Evolutionary conservation across 2,329 filamentous ascomycete genomes (phyloP).

Genomic region (Alternaria metachromatica): DNA sequence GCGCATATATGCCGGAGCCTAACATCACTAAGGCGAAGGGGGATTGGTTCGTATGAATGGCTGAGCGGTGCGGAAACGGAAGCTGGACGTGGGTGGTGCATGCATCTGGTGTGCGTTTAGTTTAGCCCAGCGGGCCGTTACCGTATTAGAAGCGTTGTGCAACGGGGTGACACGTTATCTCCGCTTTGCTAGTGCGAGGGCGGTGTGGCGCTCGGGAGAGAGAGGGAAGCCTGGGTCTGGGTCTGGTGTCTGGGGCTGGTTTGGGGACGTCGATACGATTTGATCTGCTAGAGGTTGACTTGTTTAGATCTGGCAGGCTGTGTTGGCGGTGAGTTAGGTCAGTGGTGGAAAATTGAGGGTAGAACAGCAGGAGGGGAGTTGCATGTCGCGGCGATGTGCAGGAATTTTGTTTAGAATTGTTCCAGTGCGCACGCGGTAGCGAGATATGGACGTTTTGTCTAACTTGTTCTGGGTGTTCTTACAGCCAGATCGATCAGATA

Average conservation of each 20-base stretch:
- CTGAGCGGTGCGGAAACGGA: not conserved
- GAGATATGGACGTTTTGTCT: not conserved
- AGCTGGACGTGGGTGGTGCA: not conserved
- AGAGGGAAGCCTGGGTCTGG: not conserved
- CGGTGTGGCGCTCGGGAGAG: not conserved
- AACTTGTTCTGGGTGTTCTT: not conserved
- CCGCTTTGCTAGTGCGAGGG: not conserved
- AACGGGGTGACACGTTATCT: conserved; percentile 3
- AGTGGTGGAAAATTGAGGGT: not conserved
- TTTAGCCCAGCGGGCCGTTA: not conserved
- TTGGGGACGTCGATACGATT: not conserved
- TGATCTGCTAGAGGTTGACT: not conserved
- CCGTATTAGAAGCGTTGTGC: not conserved
- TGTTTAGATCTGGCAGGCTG: not conserved
- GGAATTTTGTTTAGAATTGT: not conserved
- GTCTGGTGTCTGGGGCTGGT: not conserved
- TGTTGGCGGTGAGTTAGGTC: not conserved
- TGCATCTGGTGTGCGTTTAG: not conserved
- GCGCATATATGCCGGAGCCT: not conserved
- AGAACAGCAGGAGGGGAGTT: not conserved
- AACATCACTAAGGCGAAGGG: too few species aligned
- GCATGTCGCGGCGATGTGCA: not conserved
- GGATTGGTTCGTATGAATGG: not conserved
- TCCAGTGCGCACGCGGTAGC: not conserved
- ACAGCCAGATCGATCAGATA: not conserved